Conservation (phyloP, 163 green algal genomes). For the Smithsoniella earleae region DNA sequence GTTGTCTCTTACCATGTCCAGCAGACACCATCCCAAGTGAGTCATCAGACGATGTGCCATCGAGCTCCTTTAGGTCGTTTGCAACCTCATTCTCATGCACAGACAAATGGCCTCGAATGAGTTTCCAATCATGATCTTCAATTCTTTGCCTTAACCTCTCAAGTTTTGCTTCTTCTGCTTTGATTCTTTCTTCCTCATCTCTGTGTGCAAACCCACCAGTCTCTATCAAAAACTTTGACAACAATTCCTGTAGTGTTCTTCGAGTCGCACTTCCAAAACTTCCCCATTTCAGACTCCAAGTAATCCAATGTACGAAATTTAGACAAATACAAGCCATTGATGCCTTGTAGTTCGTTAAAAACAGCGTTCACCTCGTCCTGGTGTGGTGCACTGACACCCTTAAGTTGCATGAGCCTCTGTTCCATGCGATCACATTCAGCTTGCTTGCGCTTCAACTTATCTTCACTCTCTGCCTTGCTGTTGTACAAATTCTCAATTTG, state of each 20-base stretch:
- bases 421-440: constrained; percentile 5
- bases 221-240: too few species aligned
- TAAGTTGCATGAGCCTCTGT: constrained; percentile 12
- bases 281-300: not conserved
- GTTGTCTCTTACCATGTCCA: not conserved
- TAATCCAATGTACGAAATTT: constrained; percentile 26
- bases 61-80: constrained; percentile 14
- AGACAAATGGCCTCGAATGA: constrained; percentile 21
- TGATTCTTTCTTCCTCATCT: constrained; percentile 4
- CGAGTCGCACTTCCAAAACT: not conserved
- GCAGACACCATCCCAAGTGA: not conserved
- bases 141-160: not conserved
- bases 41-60: constrained; percentile 5
- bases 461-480: not conserved
- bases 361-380: constrained; percentile 13
- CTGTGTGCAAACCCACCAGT: too few species aligned
- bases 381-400: constrained; percentile 1
- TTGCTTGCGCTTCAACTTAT: constrained; percentile 12
- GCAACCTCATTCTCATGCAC: constrained; percentile 23
- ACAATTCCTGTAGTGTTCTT: too few species aligned
- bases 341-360: not conserved
- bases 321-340: constrained; percentile 3
- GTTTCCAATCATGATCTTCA: constrained; percentile 25
- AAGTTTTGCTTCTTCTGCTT: constrained; percentile 8
- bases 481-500: not conserved